phyloP scores from a whole-genome alignment of 257 asterid genomes.

The Leptodermis oblonga region DNA sequence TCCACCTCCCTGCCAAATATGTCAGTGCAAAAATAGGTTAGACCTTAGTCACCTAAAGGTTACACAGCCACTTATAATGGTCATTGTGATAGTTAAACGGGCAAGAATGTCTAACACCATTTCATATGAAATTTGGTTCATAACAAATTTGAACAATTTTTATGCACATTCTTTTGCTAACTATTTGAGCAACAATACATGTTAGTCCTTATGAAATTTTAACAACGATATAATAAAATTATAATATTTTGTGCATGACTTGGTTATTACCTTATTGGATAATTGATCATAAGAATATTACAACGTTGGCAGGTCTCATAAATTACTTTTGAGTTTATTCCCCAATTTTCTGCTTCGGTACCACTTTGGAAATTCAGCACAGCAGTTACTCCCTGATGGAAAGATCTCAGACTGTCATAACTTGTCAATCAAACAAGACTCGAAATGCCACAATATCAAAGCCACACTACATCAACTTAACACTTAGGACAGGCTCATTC shows the following conservation, averaged over 20 bases:
- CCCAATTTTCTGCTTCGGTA: constrained; percentile 88
- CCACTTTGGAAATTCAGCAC: constrained; percentile 91
- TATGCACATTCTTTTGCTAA: not conserved
- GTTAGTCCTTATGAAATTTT: not conserved
- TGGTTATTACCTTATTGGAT: constrained; percentile 74
- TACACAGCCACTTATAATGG: not conserved
- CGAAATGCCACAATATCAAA: constrained; percentile 3
- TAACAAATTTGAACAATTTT: not conserved
- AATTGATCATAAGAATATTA: constrained; percentile 81
- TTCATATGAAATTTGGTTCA: not conserved
- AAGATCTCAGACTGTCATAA: constrained; percentile 30
- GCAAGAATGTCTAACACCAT: not conserved
- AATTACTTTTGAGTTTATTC: constrained; percentile 56
- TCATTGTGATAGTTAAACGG: not conserved
- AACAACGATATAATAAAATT: not conserved
- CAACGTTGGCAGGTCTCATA: constrained; percentile 74
- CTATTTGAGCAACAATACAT: not conserved
- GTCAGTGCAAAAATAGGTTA: not conserved
- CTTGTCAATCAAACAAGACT: constrained; percentile 21
- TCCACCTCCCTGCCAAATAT: constrained; percentile 68
- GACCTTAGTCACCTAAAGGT: not conserved
- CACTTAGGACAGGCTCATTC: not conserved
- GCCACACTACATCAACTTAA: not conserved
- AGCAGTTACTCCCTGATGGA: constrained; percentile 85
- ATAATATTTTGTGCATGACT: not conserved